phyloP scores from a whole-genome alignment of 768 basidiomycete genomes.

The Mycena epipterygia region DNA sequence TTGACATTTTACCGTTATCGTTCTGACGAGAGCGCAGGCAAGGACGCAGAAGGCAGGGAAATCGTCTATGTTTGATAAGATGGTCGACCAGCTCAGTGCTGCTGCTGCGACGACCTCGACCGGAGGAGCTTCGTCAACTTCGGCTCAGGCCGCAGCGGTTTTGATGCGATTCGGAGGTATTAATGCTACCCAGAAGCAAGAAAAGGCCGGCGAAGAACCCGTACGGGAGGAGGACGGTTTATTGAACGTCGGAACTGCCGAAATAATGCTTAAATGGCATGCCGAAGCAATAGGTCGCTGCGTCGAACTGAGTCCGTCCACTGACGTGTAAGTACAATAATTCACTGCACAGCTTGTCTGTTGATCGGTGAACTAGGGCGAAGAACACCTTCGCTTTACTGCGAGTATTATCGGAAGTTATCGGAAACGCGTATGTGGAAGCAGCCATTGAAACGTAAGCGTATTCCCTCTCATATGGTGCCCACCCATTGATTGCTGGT shows the following conservation, averaged over 20 bases:
- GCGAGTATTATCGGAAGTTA: slow-evolving; percentile 87
- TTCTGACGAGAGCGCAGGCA: slow-evolving; percentile 53
- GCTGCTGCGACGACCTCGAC: slow-evolving; percentile 77
- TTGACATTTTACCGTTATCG: slow-evolving; percentile 12
- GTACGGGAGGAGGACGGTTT: slow-evolving; percentile 86
- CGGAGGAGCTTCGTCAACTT: slow-evolving; percentile 72
- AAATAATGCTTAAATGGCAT: slow-evolving; percentile 97
- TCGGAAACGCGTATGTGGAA: slow-evolving; percentile 88
- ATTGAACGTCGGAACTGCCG: slow-evolving; percentile 81
- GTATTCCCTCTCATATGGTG: not conserved
- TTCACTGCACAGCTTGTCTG: not conserved
- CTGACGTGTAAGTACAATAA: slow-evolving; percentile 80
- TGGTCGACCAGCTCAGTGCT: slow-evolving; percentile 90
- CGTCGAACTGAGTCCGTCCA: slow-evolving; percentile 85
- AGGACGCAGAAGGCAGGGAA: slow-evolving; percentile 74
- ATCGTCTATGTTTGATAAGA: slow-evolving; percentile 87
- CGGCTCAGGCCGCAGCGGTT: slow-evolving; percentile 89
- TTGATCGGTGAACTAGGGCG: slow-evolving; percentile 62
- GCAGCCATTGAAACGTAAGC: slow-evolving; percentile 93
- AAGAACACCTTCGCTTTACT: slow-evolving; percentile 91
- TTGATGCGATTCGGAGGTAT: slow-evolving; percentile 93
- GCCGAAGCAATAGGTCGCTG: slow-evolving; percentile 97
- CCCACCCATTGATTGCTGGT: slow-evolving; percentile 21
- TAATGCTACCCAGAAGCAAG: slow-evolving; percentile 62
- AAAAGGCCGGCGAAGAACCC: slow-evolving; percentile 75